Percentiles rank a stretch among this genome's conserved stretches.
phyloP scores from a whole-genome alignment of 768 basidiomycete species.

The Rhizopogon vinicolor region DNA sequence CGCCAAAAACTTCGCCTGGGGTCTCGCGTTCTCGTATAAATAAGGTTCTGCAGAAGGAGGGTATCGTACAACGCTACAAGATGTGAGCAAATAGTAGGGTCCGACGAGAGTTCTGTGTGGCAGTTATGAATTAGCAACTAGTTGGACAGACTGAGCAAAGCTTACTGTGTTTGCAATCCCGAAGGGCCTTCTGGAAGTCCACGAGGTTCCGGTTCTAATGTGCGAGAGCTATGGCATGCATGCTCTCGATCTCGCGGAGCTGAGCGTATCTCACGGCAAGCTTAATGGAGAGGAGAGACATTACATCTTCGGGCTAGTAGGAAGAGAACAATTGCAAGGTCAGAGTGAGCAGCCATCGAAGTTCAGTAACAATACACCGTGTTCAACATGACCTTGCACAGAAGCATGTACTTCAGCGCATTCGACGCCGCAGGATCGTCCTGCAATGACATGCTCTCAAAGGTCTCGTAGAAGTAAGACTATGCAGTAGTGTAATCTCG shows the following conservation, averaged over 20 bases:
- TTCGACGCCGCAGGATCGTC: conserved; percentile 73
- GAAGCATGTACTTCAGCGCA: conserved; percentile 95
- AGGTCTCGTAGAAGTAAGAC: conserved; percentile 96
- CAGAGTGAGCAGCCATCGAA: not conserved
- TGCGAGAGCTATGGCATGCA: conserved; percentile 93
- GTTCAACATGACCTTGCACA: conserved; percentile 98
- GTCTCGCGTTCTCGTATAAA: conserved; percentile 26
- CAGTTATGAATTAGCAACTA: not conserved
- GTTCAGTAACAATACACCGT: conserved; percentile 47
- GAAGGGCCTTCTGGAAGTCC: conserved; percentile 83
- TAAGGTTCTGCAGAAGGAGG: conserved; percentile 93
- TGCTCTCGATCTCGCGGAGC: conserved; percentile 85
- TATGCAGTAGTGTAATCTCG: conserved; percentile 97
- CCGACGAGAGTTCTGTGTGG: conserved; percentile 80
- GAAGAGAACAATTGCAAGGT: not conserved
- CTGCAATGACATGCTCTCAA: conserved; percentile 80
- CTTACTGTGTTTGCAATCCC: conserved; percentile 79
- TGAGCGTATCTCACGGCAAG: conserved; percentile 85
- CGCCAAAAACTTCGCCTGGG: no score
- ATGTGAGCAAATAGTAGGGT: conserved; percentile 96
- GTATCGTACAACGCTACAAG: conserved; percentile 92
- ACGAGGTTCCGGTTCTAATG: conserved; percentile 87
- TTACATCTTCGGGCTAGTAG: conserved; percentile 87
- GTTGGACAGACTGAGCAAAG: not conserved
- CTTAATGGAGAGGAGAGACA: conserved; percentile 80